A percentile compares a stretch with the other conserved stretches of the same genome.
Conservation (phyloP, 2,329 filamentous ascomycete genomes). For the Calonectria naviculata region DNA sequence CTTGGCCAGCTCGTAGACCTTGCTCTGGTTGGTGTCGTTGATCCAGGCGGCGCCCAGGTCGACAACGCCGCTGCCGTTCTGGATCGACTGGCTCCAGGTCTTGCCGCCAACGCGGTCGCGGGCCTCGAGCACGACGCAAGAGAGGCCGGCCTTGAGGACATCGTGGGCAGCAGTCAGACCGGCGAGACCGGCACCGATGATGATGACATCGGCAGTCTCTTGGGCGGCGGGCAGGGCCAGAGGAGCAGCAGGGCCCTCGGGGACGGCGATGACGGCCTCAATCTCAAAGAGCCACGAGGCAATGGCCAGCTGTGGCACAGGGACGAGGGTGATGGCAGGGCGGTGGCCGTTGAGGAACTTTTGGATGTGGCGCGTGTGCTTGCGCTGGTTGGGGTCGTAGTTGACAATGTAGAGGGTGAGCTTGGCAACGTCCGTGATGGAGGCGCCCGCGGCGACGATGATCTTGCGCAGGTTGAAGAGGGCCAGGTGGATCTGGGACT, state of each 20-base stretch:
- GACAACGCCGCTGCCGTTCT: slow-evolving; percentile 46
- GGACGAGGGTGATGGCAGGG: slow-evolving; percentile 55
- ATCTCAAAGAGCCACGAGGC: slow-evolving; percentile 55
- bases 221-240: slow-evolving; percentile 13
- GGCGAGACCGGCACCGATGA: slow-evolving; percentile 57
- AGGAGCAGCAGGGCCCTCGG: slow-evolving; percentile 14
- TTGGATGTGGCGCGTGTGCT: slow-evolving; percentile 50
- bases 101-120: slow-evolving; percentile 62
- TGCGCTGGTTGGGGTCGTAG: slow-evolving; percentile 50
- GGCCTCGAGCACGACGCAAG: slow-evolving; percentile 58
- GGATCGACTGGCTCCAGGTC: slow-evolving; percentile 51
- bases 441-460: slow-evolving; percentile 48
- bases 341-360: slow-evolving; percentile 51
- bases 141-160: slow-evolving; percentile 47
- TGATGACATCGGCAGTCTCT: slow-evolving; percentile 40
- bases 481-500: slow-evolving; percentile 53
- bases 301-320: slow-evolving; percentile 52
- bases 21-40: slow-evolving; percentile 63
- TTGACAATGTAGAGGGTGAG: slow-evolving; percentile 56
- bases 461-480: slow-evolving; percentile 51
- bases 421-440: slow-evolving; percentile 51
- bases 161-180: slow-evolving; percentile 49
- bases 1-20: slow-evolving; percentile 53
- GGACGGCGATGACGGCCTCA: slow-evolving; percentile 49
- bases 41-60: slow-evolving; percentile 70